Percentiles rank a stretch among this genome's conserved stretches.
Evolutionary conservation across 1,139 yeast species (phyloP).

Genomic region (Candida tetrigidarum): DNA sequence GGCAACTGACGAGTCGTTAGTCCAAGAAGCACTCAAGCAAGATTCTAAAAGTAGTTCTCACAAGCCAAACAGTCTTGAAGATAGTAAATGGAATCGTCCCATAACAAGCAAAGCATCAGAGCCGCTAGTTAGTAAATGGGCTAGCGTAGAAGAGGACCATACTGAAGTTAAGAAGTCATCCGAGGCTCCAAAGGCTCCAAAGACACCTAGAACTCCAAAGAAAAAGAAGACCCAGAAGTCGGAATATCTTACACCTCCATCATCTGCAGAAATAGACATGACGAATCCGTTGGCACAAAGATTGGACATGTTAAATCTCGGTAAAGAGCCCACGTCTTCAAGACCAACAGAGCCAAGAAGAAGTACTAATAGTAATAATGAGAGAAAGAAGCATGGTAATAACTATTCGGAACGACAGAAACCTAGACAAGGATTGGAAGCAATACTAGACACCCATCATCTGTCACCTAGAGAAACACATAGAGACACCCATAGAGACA

Average conservation of each 20-base stretch:
- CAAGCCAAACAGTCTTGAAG: conserved; percentile 6
- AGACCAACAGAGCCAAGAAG: background rate
- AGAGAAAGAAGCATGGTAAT: background rate
- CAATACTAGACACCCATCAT: too few relatives aligned
- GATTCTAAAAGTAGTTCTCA: conserved; percentile 18
- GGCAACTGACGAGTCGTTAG: conserved; percentile 38
- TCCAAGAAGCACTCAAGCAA: conserved; percentile 27
- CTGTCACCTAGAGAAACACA: too few relatives aligned
- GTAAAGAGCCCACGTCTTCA: background rate
- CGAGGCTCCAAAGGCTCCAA: background rate
- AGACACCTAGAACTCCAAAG: background rate
- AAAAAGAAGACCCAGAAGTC: background rate
- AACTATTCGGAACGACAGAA: too few relatives aligned
- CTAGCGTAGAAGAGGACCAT: conserved; percentile 14
- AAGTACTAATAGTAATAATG: background rate
- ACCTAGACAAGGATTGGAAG: too few relatives aligned
- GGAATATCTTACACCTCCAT: background rate
- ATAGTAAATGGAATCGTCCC: conserved; percentile 19
- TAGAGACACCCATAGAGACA: too few relatives aligned
- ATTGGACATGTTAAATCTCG: conserved; percentile 20
- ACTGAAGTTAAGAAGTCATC: conserved; percentile 4
- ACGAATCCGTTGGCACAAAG: conserved; percentile 25
- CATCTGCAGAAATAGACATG: conserved; percentile 13
- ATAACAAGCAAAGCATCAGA: conserved; percentile 16
- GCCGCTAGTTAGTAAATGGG: conserved; percentile 21